A percentile compares a stretch with the other conserved stretches of the same genome.
These are phyloP conservation scores for Aspergillus sp. DNA, from an alignment of 2,329 filamentous ascomycete genomes.

Conservation along the genomic window DNA sequence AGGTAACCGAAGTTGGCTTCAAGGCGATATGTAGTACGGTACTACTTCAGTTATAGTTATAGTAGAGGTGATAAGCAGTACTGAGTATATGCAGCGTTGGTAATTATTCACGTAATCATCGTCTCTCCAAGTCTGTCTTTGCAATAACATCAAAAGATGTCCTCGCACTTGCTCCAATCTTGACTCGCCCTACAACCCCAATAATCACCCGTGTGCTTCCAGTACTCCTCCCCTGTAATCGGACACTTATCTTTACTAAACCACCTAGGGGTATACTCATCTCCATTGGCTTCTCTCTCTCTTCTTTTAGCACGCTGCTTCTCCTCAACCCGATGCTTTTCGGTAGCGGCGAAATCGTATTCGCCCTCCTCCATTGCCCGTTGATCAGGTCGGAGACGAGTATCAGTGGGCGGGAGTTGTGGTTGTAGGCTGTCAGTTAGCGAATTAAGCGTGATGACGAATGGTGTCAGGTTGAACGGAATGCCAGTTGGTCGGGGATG, in stretches of 20 bases:
- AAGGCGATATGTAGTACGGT: background rate
- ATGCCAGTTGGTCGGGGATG: slow-evolving; percentile 77
- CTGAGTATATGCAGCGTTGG: too few species aligned
- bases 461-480: slow-evolving; percentile 96
- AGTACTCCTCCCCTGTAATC: slow-evolving; percentile 83
- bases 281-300: slow-evolving; percentile 71
- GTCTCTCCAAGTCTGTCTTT: background rate
- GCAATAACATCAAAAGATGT: slow-evolving; percentile 59
- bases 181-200: slow-evolving; percentile 68
- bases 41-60: background rate
- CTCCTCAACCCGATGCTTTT: slow-evolving; percentile 94
- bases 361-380: slow-evolving; percentile 98
- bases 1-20: background rate
- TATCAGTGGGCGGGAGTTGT: slow-evolving; percentile 87
- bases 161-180: slow-evolving; percentile 71
- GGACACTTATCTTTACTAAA: slow-evolving; percentile 73
- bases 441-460: slow-evolving; percentile 91
- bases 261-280: slow-evolving; percentile 83
- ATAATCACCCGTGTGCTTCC: slow-evolving; percentile 86
- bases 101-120: background rate
- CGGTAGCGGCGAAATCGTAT: slow-evolving; percentile 86
- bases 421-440: slow-evolving; percentile 77
- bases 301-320: slow-evolving; percentile 77
- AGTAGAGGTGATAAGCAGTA: too few species aligned
- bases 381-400: slow-evolving; percentile 88